Evolutionary conservation across 2,329 filamentous ascomycete species (phyloP), one percentile per base, ranked within the genome.

Genomic region (Aspergillus candidus): DNA sequence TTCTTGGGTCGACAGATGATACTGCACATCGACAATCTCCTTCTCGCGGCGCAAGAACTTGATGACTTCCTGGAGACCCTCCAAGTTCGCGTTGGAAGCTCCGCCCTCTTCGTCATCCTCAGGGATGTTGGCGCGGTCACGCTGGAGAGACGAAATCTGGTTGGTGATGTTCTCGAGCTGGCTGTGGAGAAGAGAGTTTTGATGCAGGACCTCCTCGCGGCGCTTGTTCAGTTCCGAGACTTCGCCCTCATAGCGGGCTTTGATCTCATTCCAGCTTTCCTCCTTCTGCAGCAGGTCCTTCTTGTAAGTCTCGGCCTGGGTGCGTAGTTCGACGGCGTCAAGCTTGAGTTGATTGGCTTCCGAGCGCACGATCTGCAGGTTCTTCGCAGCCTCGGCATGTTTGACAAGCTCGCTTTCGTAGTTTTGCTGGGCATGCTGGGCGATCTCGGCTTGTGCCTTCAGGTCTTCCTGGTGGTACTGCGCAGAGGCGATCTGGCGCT

Each of bases 21-120:
- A 86, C 60, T 97, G 91, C n/a, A 96, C 88, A 56, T 98, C 91
- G 7, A 96, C 78, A 53, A 98, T 97, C 63, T 97, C 93, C 73
- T 97, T 98, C 69, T 98, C 94, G 34, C 88, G 85, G 36, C 91
- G 84, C 49, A 98, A 73, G 65, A 93, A 98, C 49, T 80, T 85
- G 68, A 94, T 94, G 44, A 98, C 80, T 59, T 97, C 91, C 49
- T 93, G 86, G 8, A 95, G 78, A 41, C 86, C 87, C 53, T 88
- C 86, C 8, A 83, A 72, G 33, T 79, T 81, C 4, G 78, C 70
- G 6, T 75, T 68, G 12, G 76, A 67, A 1, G 75, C 66, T 11
- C 72, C 72, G 46, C 75, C 71, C 12, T 65, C 59, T 11, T 72
- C 71, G 27, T 71, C 67, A 22, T 65, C 60, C 31, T 85, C 82